Evolutionary conservation across 2,329 filamentous ascomycete genomes (phyloP).

Genomic region (Beauveria caledonica): DNA sequence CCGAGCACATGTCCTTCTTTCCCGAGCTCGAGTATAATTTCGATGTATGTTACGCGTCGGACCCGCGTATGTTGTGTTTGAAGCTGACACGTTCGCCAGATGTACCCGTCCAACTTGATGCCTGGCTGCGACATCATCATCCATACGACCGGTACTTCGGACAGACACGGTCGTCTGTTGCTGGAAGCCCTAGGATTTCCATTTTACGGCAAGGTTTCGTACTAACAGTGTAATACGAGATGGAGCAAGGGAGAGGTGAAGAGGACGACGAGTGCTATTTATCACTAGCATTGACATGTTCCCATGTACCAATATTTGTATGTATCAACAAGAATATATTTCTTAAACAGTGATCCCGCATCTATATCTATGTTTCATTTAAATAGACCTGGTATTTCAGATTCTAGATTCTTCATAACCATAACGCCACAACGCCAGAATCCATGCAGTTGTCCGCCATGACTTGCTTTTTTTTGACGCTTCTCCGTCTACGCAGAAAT

Average conservation of each 20-base stretch:
- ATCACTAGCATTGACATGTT: slow-evolving; percentile 12
- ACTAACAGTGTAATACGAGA: slow-evolving; percentile 17
- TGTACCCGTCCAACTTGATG: slow-evolving; percentile 63
- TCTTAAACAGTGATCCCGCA: neutral
- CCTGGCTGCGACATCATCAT: slow-evolving; percentile 78
- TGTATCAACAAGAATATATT: slow-evolving; percentile 8
- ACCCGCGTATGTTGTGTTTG: neutral
- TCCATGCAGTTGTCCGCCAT: slow-evolving; percentile 21
- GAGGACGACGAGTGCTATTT: slow-evolving; percentile 13
- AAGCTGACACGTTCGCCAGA: slow-evolving; percentile 28
- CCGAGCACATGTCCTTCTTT: slow-evolving; percentile 72
- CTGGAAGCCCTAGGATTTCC: slow-evolving; percentile 45
- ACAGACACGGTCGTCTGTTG: slow-evolving; percentile 75
- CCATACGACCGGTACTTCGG: slow-evolving; percentile 75
- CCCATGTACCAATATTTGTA: slow-evolving; percentile 13
- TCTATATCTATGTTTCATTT: neutral
- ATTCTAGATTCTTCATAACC: neutral
- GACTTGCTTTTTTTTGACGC: slow-evolving; percentile 6
- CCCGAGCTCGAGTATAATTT: slow-evolving; percentile 94
- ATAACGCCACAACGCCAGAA: slow-evolving; percentile 27
- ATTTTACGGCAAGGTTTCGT: slow-evolving; percentile 66
- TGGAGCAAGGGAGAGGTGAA: neutral
- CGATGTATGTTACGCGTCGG: slow-evolving; percentile 55
- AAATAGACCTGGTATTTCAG: neutral
- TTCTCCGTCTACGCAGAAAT: slow-evolving; percentile 13